These are phyloP conservation scores for Diaporthe velutina DNA, from an alignment of 2,329 filamentous ascomycete genomes.

Conservation along the genomic window DNA sequence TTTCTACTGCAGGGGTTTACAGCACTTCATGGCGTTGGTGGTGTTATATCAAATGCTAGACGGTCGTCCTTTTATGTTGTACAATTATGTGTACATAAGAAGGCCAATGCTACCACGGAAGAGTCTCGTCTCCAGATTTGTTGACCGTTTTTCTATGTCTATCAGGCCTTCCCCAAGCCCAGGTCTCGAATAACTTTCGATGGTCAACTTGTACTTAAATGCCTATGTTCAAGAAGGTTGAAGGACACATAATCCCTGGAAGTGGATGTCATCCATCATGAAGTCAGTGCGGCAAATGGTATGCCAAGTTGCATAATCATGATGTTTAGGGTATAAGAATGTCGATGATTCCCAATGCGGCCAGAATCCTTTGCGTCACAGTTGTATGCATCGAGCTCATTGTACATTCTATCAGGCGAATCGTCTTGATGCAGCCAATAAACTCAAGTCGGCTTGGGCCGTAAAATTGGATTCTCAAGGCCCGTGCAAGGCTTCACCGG, in stretches of 20 bases:
- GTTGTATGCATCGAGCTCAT: neutral
- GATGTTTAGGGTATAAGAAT: neutral
- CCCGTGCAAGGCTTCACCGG: slow-evolving; percentile 42
- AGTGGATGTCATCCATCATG: neutral
- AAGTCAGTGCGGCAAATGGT: too few relatives aligned
- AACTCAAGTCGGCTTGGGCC: slow-evolving; percentile 31
- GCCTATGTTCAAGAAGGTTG: neutral
- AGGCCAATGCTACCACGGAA: neutral
- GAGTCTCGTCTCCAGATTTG: neutral
- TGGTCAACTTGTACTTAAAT: neutral
- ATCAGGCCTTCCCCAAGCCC: too few relatives aligned
- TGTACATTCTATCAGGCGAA: too few relatives aligned
- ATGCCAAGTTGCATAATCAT: neutral
- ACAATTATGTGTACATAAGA: slow-evolving; percentile 25
- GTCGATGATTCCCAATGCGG: too few relatives aligned
- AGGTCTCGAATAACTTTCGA: neutral
- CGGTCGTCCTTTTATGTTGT: neutral
- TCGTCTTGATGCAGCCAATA: neutral
- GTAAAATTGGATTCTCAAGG: slow-evolving; percentile 36
- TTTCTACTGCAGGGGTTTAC: slow-evolving; percentile 23
- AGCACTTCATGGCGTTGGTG: slow-evolving; percentile 2
- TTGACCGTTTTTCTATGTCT: neutral
- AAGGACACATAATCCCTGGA: too few relatives aligned
- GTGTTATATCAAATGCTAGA: neutral
- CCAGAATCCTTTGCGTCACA: neutral